phyloP scores from a whole-genome alignment of 371 early-diverging fungal species.

The Mucor mucedo region DNA sequence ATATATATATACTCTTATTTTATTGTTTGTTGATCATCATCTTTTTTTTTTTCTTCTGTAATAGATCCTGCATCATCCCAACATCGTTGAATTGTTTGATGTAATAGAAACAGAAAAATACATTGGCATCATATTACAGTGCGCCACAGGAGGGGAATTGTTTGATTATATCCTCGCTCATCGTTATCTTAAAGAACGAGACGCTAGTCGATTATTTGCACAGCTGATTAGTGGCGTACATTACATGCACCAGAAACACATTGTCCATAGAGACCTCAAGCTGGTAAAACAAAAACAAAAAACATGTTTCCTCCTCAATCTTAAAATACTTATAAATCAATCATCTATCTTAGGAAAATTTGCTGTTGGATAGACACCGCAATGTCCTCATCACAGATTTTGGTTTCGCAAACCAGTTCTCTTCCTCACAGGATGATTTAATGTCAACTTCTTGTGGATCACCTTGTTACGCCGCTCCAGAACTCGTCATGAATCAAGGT shows the following conservation, averaged over 20 bases:
- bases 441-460: constrained; percentile 96
- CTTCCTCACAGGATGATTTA: constrained; percentile 70
- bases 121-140: constrained; percentile 95
- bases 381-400: constrained; percentile 98
- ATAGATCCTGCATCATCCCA: constrained; percentile 84
- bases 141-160: constrained; percentile 95
- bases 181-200: constrained; percentile 89
- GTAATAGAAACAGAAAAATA: constrained; percentile 96
- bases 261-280: constrained; percentile 97
- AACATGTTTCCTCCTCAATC: constrained; percentile 16
- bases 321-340: too few species aligned
- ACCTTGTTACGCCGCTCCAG: constrained; percentile 99
- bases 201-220: constrained; percentile 91
- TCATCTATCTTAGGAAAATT: constrained; percentile 76
- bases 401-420: constrained; percentile 98
- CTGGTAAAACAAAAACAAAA: constrained; percentile 68
- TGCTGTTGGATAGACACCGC: constrained; percentile 85
- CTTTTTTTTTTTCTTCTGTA: too few species aligned
- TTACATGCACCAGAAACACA: constrained; percentile 86
- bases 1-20: too few species aligned
- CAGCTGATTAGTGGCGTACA: constrained; percentile 93
- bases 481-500: constrained; percentile 96
- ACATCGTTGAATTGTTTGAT: constrained; percentile 93
- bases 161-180: constrained; percentile 96
- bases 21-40: not conserved